Base-by-base conservation (phyloP, 2,329 filamentous ascomycete species). In the Uncinocarpus reesii region DNA sequence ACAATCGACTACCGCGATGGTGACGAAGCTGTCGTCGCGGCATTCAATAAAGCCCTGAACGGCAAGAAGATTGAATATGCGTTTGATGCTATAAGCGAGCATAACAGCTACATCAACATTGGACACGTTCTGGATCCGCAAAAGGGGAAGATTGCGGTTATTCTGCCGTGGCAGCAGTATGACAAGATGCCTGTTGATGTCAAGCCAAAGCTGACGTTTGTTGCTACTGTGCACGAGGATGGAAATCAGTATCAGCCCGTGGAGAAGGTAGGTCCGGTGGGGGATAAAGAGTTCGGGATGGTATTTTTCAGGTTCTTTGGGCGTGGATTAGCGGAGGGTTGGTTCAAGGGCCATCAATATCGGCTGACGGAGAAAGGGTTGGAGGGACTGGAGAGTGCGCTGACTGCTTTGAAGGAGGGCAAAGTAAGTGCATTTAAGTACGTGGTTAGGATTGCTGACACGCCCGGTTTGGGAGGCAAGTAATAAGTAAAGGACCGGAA, bases 361-460 rank as follows among this genome's bases (percentile, higher is more conserved):
- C 70, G 77, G 56, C 67, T 78, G 11, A 61, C 75, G 2, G 61
- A 66, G 0, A 75, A 77, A 2, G 79, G 78, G 0, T 55, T 83
- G 43, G 66, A 60, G 3, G 77, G 78, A 0, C 15, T 54, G 26
- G 40, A 44, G 29, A 63, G 58, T 28, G 79, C 66, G 0, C 57
- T 84, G 61, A 60, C 62, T 54, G 73, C 77, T 53, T 60, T 84
- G 58, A 76, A 73, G 59, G 70, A 69, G 23, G 80, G 80, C 0
- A 78, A 76, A 61, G 78, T 76, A 18, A 80, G 75, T 56, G 80
- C 72, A 1, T 69, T 77, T 0, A 84, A 84, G 64, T 83, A 81
- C 65, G 74, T 84, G 0, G 77, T 43, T 18, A 67, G 66, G 52
- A 72, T 79, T 60, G 68, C 55, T 7, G 73, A 78, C 31, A 77